Evolutionary conservation across 2,329 filamentous ascomycete genomes (phyloP), one percentile per base, ranked within the genome.

Genomic region (Neodidymelliopsis sp.): DNA sequence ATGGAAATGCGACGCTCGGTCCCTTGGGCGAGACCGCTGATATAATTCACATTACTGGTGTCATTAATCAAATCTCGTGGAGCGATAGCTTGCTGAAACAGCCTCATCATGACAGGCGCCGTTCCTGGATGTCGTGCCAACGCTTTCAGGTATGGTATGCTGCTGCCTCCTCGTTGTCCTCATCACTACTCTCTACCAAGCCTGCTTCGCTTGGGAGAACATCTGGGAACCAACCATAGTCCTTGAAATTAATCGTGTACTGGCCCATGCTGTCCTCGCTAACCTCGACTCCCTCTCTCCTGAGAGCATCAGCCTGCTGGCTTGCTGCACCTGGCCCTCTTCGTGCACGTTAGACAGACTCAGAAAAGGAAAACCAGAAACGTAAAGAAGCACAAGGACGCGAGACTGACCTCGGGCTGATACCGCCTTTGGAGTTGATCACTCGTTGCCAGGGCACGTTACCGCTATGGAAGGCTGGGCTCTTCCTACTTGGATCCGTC

Each of bases 361-460:
- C 41, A 24, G 35, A 27, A 13, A 25, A 25, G 29, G 44, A 39
- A 18, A 43, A 23, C 30, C 30, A 52, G 39, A 45, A 51, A 20
- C 34, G 29, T 16, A 38, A 49, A 19, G 43, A 53, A 51, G 28
- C 35, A 40, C 40, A 41, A 30, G 41, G 37, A 28, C 46, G 22
- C 33, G 40, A 27, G 38, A 70, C 76, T 59, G 66, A 93, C 90
- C 92, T 84, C 6, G 89, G 89, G 33, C 91, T 96, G 59, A 97
- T 95, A 50, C 84, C 79, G 16, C 93, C 92, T 73, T 89, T 93
- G 11, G 90, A 78, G 71, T 93, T 96, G 69, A 97, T 88, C 51
- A 97, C 90, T 49, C 94, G 81, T 77, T 97, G 93, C 93, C 93
- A 97, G 0, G 93, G 93, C 3, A 97, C 93, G 57, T 88, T 97